phyloP scores from a whole-genome alignment of 2,329 filamentous ascomycete species.

The Sclerotinia trifoliorum region DNA sequence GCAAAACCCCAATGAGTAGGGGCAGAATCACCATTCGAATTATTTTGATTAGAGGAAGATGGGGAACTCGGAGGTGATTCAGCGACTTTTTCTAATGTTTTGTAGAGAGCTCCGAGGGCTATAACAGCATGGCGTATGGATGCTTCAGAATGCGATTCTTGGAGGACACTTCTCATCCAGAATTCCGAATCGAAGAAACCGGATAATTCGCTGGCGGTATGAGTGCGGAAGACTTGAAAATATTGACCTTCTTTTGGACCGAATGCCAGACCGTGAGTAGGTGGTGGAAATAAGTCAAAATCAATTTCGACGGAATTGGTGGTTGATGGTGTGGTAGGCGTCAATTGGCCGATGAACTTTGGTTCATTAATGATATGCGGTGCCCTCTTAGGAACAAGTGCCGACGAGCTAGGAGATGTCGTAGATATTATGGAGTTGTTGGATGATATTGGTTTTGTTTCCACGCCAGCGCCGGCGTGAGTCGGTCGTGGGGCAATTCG shows the following conservation, averaged over 20 bases:
- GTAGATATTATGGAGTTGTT: conserved; percentile 18
- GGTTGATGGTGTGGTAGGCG: conserved; percentile 19
- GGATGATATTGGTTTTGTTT: conserved; percentile 17
- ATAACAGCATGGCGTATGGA: conserved; percentile 65
- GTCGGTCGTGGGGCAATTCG: conserved; percentile 33
- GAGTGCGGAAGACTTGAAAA: conserved; percentile 60
- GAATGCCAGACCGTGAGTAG: conserved; percentile 41
- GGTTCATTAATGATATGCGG: not conserved
- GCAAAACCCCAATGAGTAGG: conserved; percentile 59
- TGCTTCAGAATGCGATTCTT: conserved; percentile 60
- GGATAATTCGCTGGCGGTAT: conserved; percentile 61
- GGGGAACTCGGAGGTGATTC: conserved; percentile 47
- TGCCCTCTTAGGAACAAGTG: not conserved
- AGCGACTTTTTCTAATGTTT: conserved; percentile 59
- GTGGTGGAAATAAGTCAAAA: not conserved
- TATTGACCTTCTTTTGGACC: conserved; percentile 55
- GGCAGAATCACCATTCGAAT: conserved; percentile 42
- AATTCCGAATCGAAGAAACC: conserved; percentile 67
- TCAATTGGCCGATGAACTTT: conserved; percentile 21
- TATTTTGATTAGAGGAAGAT: conserved; percentile 25
- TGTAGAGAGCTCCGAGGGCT: conserved; percentile 65
- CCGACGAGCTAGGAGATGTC: not conserved
- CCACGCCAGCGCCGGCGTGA: conserved; percentile 6
- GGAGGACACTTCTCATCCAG: conserved; percentile 62
- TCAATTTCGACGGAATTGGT: conserved; percentile 1